Evolutionary conservation across 805 yeast species (phyloP).

Genomic region (Pichia sporocuriosa): DNA sequence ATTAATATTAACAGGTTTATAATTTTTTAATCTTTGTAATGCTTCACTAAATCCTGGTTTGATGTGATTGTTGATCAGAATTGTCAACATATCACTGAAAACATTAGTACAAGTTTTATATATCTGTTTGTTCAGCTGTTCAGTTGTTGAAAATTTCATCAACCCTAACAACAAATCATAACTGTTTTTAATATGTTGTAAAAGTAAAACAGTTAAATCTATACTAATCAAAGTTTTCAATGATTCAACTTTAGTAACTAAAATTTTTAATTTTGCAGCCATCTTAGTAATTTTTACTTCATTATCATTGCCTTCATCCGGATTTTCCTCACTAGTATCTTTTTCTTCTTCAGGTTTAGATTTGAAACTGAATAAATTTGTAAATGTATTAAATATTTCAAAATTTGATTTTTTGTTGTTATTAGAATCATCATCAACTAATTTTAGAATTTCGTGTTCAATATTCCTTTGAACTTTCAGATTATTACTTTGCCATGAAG

Average conservation of each 20-base stretch:
- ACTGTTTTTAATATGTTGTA: slow-evolving; percentile 61
- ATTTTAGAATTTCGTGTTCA: slow-evolving; percentile 33
- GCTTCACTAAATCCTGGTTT: slow-evolving; percentile 82
- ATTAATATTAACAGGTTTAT: slow-evolving; percentile 48
- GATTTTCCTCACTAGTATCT: slow-evolving; percentile 16
- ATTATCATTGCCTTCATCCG: slow-evolving; percentile 21
- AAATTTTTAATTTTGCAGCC: slow-evolving; percentile 73
- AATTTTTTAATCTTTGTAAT: slow-evolving; percentile 56
- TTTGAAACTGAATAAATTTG: slow-evolving; percentile 48
- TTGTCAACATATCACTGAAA: slow-evolving; percentile 57
- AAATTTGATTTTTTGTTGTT: slow-evolving; percentile 27
- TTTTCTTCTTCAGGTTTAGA: slow-evolving; percentile 18
- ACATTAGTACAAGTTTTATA: slow-evolving; percentile 44
- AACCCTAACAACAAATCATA: slow-evolving; percentile 53
- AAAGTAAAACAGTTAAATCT: slow-evolving; percentile 65
- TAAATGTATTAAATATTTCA: slow-evolving; percentile 58
- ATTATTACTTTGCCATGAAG: slow-evolving; percentile 35
- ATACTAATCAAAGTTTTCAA: slow-evolving; percentile 73
- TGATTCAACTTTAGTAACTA: slow-evolving; percentile 67
- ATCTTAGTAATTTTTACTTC: slow-evolving; percentile 48
- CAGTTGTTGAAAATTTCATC: slow-evolving; percentile 24
- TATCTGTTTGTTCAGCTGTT: slow-evolving; percentile 28
- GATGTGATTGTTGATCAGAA: slow-evolving; percentile 69
- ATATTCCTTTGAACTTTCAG: slow-evolving; percentile 32
- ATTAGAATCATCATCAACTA: slow-evolving; percentile 26